These are phyloP conservation scores for Hyphopichia fennica DNA, from an alignment of 1,139 yeast species.

Conservation along the genomic window DNA sequence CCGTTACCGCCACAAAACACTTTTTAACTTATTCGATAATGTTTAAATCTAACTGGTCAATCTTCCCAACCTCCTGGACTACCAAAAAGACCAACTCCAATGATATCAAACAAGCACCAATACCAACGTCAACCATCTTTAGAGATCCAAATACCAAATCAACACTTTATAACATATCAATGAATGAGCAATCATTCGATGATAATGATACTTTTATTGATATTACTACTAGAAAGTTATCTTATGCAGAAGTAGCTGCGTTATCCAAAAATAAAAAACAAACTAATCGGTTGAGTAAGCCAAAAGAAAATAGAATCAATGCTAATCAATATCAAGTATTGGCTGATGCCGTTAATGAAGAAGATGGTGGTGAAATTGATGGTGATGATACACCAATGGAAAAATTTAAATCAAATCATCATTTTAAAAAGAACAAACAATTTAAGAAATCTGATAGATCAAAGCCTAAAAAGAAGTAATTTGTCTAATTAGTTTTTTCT, in stretches of 20 bases:
- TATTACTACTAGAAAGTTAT: slow-evolving; percentile 35
- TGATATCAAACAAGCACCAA: not conserved
- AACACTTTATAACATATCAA: slow-evolving; percentile 33
- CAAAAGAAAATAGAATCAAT: slow-evolving; percentile 5
- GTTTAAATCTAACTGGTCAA: not conserved
- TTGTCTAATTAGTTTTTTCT: not conserved
- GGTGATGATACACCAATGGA: slow-evolving; percentile 7
- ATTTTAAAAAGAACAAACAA: slow-evolving; percentile 18
- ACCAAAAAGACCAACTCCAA: not conserved
- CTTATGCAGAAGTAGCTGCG: slow-evolving; percentile 48
- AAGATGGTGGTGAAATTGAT: slow-evolving; percentile 2
- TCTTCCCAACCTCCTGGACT: not conserved
- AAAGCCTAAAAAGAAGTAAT: slow-evolving; percentile 2
- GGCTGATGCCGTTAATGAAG: slow-evolving; percentile 1
- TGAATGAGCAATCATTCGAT: slow-evolving; percentile 21
- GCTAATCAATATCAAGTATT: slow-evolving; percentile 4
- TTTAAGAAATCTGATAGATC: slow-evolving; percentile 9
- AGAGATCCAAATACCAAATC: slow-evolving; percentile 20
- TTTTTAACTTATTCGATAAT: not conserved
- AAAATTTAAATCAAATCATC: slow-evolving; percentile 18
- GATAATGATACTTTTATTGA: slow-evolving; percentile 34
- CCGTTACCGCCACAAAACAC: not conserved
- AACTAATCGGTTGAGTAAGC: slow-evolving; percentile 7
- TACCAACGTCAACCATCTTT: slow-evolving; percentile 12
- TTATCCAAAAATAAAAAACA: slow-evolving; percentile 21